These are phyloP conservation scores for Paracoccidioides lutzii DNA, from an alignment of 2,329 filamentous ascomycete species.

Conservation along the genomic window DNA sequence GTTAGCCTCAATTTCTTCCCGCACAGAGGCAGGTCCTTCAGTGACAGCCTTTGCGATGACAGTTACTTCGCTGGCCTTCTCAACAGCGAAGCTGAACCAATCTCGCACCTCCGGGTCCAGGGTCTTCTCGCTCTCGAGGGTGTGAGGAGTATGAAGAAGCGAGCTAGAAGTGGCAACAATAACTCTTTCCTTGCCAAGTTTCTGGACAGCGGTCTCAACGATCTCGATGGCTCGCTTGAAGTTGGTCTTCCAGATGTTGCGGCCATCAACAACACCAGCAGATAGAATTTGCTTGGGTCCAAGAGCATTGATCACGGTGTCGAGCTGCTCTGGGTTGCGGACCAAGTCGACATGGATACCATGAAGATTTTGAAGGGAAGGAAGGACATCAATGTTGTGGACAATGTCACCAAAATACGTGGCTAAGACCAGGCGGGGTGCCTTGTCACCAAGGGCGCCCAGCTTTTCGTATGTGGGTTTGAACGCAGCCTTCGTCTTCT, in stretches of 20 bases:
- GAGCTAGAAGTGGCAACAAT: constrained; percentile 95
- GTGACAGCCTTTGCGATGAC: constrained; percentile 95
- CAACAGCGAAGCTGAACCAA: constrained; percentile 96
- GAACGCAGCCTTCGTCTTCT: constrained; percentile 91
- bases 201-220: constrained; percentile 80
- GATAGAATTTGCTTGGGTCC: constrained; percentile 84
- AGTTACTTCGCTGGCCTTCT: constrained; percentile 86
- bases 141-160: constrained; percentile 96
- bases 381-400: constrained; percentile 90
- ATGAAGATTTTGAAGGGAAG: constrained; percentile 58
- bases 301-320: constrained; percentile 68
- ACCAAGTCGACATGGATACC: constrained; percentile 92
- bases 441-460: constrained; percentile 54
- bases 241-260: constrained; percentile 99
- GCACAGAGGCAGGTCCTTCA: constrained; percentile 75
- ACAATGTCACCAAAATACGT: constrained; percentile 99
- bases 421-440: constrained; percentile 78
- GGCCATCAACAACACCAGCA: constrained; percentile 91
- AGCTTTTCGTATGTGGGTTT: constrained; percentile 95
- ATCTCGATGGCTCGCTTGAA: constrained; percentile 87
- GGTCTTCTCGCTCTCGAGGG: constrained; percentile 96
- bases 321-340: constrained; percentile 94
- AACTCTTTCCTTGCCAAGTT: constrained; percentile 94
- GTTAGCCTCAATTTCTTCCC: constrained; percentile 86
- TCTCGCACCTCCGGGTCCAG: constrained; percentile 84